These are phyloP conservation scores for Hyaloscypha variabilis DNA, from an alignment of 495 filamentous ascomycete genomes.

Conservation along the genomic window DNA sequence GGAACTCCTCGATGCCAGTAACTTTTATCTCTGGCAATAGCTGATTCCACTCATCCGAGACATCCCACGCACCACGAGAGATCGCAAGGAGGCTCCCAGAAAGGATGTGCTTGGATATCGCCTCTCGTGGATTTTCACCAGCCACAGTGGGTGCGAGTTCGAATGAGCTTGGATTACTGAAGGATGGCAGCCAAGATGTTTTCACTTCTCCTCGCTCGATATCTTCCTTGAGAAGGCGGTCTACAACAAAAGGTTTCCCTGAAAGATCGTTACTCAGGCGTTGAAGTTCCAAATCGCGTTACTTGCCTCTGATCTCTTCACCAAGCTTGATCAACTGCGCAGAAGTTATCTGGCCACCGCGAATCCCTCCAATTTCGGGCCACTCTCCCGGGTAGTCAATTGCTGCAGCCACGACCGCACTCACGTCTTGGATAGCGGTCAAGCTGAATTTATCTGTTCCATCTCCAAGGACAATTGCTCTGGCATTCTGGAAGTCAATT, in stretches of 20 bases:
- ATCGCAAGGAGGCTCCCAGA: conserved; percentile 42
- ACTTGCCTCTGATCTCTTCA: conserved; percentile 50
- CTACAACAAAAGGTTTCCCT: too few species aligned
- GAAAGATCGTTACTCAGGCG: too few species aligned
- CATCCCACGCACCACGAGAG: conserved; percentile 36
- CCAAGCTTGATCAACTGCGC: conserved; percentile 45
- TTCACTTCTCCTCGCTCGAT: too few species aligned
- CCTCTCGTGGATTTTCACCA: too few species aligned
- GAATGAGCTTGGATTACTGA: too few species aligned
- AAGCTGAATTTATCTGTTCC: conserved; percentile 44
- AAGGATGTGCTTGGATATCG: conserved; percentile 35
- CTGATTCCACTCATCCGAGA: conserved; percentile 54
- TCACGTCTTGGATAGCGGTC: conserved; percentile 47
- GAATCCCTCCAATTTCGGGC: conserved; percentile 54
- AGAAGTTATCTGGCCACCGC: conserved; percentile 44
- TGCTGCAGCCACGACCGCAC: conserved; percentile 46
- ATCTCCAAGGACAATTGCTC: conserved; percentile 48
- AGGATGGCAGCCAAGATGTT: too few species aligned
- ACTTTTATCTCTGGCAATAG: conserved; percentile 54
- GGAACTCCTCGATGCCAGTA: conserved; percentile 41
- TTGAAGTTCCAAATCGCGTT: too few species aligned
- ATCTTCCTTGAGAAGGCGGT: too few species aligned
- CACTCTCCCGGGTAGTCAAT: conserved; percentile 59
- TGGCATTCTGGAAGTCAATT: conserved; percentile 49
- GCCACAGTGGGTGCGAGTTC: too few species aligned